phyloP scores from a whole-genome alignment of 2,329 filamentous ascomycete species.

The Fusarium coffeatum region DNA sequence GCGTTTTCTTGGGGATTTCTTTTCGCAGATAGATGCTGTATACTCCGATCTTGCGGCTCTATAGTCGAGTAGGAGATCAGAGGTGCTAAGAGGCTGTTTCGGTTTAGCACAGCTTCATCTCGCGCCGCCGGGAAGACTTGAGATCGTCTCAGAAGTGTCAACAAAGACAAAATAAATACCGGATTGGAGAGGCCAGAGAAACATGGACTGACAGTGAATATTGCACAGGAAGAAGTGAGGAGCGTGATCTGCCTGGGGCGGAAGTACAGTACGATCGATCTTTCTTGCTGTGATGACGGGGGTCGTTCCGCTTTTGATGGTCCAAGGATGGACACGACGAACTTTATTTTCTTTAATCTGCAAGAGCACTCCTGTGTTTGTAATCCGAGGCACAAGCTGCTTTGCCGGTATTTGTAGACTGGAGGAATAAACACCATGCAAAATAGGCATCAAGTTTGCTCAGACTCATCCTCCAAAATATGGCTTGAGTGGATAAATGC shows the following conservation, averaged over 20 bases:
- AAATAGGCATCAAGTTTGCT: not conserved
- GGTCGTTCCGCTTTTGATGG: conserved; percentile 21
- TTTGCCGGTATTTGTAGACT: not conserved
- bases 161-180: not conserved
- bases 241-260: conserved; percentile 1
- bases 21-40: conserved; percentile 9
- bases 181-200: not conserved
- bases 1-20: conserved; percentile 1
- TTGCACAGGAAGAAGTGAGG: not conserved
- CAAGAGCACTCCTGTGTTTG: conserved; percentile 5
- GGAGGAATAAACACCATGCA: not conserved
- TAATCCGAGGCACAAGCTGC: not conserved
- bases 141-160: not conserved
- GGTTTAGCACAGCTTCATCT: not conserved
- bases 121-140: not conserved
- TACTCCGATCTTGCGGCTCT: not conserved
- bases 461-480: not conserved
- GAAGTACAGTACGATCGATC: conserved; percentile 11
- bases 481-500: not conserved
- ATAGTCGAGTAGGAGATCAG: not conserved
- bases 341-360: conserved; percentile 1
- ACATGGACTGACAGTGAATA: not conserved
- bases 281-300: conserved; percentile 3
- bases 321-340: conserved; percentile 1
- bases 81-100: not conserved